Conservation (phyloP, 1,139 yeast genomes). For the Zygosaccharomyces pseudobailii region DNA sequence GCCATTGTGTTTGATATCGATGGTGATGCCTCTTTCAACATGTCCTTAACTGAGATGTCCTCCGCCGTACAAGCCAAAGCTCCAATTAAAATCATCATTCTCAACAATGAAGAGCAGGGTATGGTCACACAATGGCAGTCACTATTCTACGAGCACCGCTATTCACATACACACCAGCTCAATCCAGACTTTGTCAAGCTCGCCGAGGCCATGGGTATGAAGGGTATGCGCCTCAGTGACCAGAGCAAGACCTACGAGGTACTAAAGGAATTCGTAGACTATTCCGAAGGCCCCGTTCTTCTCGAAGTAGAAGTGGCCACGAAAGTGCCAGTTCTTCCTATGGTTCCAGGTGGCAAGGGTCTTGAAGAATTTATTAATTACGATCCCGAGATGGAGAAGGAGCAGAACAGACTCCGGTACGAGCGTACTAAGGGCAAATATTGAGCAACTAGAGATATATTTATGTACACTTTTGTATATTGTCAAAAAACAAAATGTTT, state of each 20-base stretch:
- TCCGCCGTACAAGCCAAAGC: conserved; percentile 92
- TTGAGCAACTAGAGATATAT: conserved; percentile 13
- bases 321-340: conserved; percentile 96
- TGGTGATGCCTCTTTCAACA: conserved; percentile 97
- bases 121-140: conserved; percentile 99
- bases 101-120: conserved; percentile 98
- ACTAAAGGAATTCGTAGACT: conserved; percentile 68
- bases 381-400: conserved; percentile 73
- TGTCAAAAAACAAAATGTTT: background rate
- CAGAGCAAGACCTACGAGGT: conserved; percentile 62
- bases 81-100: conserved; percentile 81
- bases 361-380: conserved; percentile 86
- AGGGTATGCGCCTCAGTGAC: conserved; percentile 67
- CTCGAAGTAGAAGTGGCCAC: conserved; percentile 88
- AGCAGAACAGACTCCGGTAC: conserved; percentile 52
- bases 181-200: conserved; percentile 91
- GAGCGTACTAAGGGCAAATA: conserved; percentile 39
- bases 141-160: conserved; percentile 91
- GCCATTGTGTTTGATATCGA: conserved; percentile 94
- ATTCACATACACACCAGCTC: conserved; percentile 91
- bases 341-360: conserved; percentile 97
- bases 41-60: conserved; percentile 90
- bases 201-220: conserved; percentile 90
- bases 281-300: conserved; percentile 71
- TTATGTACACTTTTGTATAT: background rate